These are phyloP conservation scores for Fusarium verticillioides DNA, from an alignment of 2,329 filamentous ascomycete genomes.

Conservation along the genomic window DNA sequence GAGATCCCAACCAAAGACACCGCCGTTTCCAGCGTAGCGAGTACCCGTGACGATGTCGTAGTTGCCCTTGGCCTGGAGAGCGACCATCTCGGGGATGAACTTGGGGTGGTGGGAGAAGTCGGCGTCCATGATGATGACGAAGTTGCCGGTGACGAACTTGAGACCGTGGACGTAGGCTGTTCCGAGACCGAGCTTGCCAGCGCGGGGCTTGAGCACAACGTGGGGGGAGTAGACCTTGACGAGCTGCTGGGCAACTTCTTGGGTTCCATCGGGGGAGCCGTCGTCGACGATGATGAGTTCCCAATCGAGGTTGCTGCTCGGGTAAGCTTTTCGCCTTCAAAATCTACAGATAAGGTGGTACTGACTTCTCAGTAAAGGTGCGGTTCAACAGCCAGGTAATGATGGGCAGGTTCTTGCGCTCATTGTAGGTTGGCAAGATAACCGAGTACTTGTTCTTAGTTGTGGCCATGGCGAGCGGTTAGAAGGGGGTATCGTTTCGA, in stretches of 20 bases:
- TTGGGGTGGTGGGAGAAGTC: constrained; percentile 99
- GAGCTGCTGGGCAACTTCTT: constrained; percentile 89
- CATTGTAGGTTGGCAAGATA: constrained; percentile 98
- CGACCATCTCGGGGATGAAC: constrained; percentile 96
- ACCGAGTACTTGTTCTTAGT: constrained; percentile 88
- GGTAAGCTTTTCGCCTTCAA: not conserved
- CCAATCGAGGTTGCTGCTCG: constrained; percentile 85
- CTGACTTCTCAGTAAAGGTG: constrained; percentile 89
- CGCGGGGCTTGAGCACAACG: constrained; percentile 85
- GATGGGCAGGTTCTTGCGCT: constrained; percentile 96
- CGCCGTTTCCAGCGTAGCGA: constrained; percentile 87
- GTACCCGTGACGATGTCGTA: constrained; percentile 99
- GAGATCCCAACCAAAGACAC: constrained; percentile 96
- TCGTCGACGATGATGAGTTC: constrained; percentile 99
- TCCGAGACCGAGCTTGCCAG: constrained; percentile 95
- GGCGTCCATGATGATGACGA: constrained; percentile 99
- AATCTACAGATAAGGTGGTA: not conserved
- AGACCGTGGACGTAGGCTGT: constrained; percentile 97
- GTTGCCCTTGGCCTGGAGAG: constrained; percentile 77
- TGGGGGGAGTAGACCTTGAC: constrained; percentile 84
- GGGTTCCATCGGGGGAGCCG: constrained; percentile 94
- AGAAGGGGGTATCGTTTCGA: constrained; percentile 13
- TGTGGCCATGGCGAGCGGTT: constrained; percentile 56
- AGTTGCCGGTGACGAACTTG: constrained; percentile 90
- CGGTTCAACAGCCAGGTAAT: constrained; percentile 93